Evolutionary conservation across 75 land plant genomes (phyloP).

Genomic region (Pinus taeda): DNA sequence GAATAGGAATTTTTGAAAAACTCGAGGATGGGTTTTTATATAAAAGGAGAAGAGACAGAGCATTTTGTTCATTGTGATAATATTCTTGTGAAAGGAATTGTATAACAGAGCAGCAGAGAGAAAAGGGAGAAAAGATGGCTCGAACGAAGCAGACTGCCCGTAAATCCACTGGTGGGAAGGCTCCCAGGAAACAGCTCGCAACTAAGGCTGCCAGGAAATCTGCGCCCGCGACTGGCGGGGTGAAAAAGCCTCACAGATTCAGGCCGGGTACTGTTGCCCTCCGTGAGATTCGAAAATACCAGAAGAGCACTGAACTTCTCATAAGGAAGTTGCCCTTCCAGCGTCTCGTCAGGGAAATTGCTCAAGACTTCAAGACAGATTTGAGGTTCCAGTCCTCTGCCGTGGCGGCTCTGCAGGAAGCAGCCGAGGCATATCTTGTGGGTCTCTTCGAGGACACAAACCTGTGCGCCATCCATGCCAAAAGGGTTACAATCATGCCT

Average conservation of each 20-base stretch:
- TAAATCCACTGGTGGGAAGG: constrained; percentile 24
- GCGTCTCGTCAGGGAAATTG: constrained; percentile 13
- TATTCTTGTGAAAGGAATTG: too few relatives aligned
- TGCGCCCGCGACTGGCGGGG: constrained; percentile 27
- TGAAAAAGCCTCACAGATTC: constrained; percentile 39
- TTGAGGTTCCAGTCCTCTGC: constrained; percentile 78
- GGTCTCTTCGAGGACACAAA: constrained; percentile 54
- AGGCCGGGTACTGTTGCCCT: constrained; percentile 30
- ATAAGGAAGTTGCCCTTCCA: constrained; percentile 22
- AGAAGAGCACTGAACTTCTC: constrained; percentile 46
- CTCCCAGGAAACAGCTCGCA: constrained; percentile 21
- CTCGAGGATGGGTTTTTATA: too few relatives aligned
- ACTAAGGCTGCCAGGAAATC: constrained; percentile 32
- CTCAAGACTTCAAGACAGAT: constrained; percentile 37
- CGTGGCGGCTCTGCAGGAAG: constrained; percentile 65
- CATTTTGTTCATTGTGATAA: too few relatives aligned
- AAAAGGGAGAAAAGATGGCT: constrained; percentile 3
- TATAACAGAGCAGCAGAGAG: too few relatives aligned
- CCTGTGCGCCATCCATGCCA: constrained; percentile 40
- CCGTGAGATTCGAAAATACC: constrained; percentile 21
- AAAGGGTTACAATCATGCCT: constrained; percentile 67
- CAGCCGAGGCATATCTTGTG: constrained; percentile 71
- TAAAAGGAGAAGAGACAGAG: too few relatives aligned
- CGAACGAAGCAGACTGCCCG: constrained; percentile 30
- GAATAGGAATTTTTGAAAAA: too few relatives aligned